Base-by-base conservation (phyloP, 441 rosid genomes). In the Populus hybrid region DNA sequence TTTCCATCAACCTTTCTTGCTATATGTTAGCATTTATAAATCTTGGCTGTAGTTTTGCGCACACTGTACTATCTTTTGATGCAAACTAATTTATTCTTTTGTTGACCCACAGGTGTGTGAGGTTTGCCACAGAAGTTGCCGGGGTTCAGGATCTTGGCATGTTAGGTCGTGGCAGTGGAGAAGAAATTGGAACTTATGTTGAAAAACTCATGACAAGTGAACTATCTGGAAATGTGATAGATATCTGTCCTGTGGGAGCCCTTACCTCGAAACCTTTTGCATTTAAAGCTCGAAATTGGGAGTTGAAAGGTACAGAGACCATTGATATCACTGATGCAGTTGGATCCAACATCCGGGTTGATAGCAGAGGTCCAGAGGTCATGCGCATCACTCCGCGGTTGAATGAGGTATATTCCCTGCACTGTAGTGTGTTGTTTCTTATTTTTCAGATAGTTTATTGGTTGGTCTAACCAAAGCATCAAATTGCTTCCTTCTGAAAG, bases 211-310 rank as follows among this genome's bases (percentile, higher is more conserved):
- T 95, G 99, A 91, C 96, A 68, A 95, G 99, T 87, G 99, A 95
- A 81, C 98, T 95, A 73, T 93, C 99, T 79, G 99, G 99, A 88
- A 95, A 93, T 72, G 98, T 93, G 10, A 95, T 95, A 20, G 99
- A 95, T 77, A 95, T 95, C 28, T 95, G 99, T 86, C 99, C 99
- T 74, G 99, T 93, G n/a, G 99, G 99, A 70, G 98, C 99, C 76
- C 92, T 95, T 71, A 95, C 99, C 46, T 95, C 99, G 32, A 95
- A 95, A 82, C 98, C 99, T 2, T 95, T 93, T 89, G 99, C 98
- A 71, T 95, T 95, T 84, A 95, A 92, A 85, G 98, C 99, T 24
- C 92, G 99, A 80, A 95, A 95, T 81, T 95, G 99, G 99, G 99
- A 95, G 84, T 89, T 95, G 87, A 95, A 93, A 82, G 99, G 92